phyloP scores from a whole-genome alignment of 306 rosid genomes.

The Acacia crassicarpa region DNA sequence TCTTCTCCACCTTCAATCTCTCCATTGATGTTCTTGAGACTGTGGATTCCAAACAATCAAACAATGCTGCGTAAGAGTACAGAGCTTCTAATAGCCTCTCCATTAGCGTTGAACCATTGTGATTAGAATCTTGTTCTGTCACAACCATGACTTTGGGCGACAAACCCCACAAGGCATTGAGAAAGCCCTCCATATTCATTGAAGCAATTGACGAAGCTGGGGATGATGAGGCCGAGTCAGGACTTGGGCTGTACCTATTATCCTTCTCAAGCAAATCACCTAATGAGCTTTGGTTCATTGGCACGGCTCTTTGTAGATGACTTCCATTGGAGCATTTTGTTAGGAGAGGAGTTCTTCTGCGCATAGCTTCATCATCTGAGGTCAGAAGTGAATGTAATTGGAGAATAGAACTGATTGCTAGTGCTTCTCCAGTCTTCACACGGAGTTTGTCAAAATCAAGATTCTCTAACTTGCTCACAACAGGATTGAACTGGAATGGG shows the following conservation, averaged over 20 bases:
- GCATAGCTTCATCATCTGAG: conserved; percentile 58
- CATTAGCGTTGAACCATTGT: conserved; percentile 77
- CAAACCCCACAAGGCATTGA: conserved; percentile 75
- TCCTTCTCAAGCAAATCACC: conserved; percentile 75
- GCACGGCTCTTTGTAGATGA: conserved; percentile 49
- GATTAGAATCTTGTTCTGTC: conserved; percentile 84
- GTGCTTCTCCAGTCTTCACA: conserved; percentile 85
- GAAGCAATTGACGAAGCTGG: conserved; percentile 47
- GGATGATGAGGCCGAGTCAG: conserved; percentile 70
- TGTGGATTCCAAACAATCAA: conserved; percentile 86
- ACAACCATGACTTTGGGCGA: conserved; percentile 78
- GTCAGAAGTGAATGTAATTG: conserved; percentile 75
- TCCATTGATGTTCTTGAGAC: conserved; percentile 74
- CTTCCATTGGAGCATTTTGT: conserved; percentile 46
- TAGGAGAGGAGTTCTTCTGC: conserved; percentile 46
- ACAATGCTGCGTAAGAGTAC: conserved; percentile 76
- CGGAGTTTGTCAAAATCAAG: conserved; percentile 79
- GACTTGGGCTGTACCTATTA: conserved; percentile 66
- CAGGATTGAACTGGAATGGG: conserved; percentile 76
- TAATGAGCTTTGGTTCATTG: conserved; percentile 51
- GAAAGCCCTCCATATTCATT: conserved; percentile 57
- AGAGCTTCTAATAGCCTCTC: conserved; percentile 82
- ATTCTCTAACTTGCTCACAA: conserved; percentile 65
- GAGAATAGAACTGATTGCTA: conserved; percentile 74
- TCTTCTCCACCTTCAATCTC: conserved; percentile 83